phyloP scores from a whole-genome alignment of 2,329 filamentous ascomycete species.

The Fusarium sp. region DNA sequence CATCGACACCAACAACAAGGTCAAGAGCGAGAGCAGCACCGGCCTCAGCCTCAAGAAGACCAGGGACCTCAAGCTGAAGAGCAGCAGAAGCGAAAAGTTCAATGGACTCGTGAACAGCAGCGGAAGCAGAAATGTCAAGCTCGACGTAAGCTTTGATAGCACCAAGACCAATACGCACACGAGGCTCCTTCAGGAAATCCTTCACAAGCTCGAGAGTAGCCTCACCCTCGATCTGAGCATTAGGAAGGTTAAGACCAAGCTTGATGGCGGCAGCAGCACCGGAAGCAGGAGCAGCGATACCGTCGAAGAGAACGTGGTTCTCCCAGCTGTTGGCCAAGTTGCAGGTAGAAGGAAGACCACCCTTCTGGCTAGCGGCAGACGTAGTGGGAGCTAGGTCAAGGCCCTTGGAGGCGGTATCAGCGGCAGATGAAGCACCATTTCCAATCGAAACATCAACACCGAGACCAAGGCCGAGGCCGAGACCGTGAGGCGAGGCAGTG shows the following conservation, averaged over 20 bases:
- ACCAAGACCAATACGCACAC: constrained; percentile 57
- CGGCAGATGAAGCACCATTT: background rate
- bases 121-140: constrained; percentile 55
- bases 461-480: constrained; percentile 5
- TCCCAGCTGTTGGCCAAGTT: constrained; percentile 27
- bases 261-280: constrained; percentile 26
- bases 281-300: constrained; percentile 30
- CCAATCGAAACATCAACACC: background rate
- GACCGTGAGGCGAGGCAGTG: constrained; percentile 30
- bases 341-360: background rate
- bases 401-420: background rate
- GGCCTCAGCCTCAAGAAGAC: constrained; percentile 49
- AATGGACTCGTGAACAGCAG: constrained; percentile 59
- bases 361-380: background rate
- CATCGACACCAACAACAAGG: constrained; percentile 59
- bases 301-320: constrained; percentile 26
- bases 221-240: constrained; percentile 57
- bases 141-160: constrained; percentile 62
- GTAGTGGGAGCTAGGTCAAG: background rate
- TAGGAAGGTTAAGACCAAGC: constrained; percentile 38
- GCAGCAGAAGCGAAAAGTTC: constrained; percentile 57
- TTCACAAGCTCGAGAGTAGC: constrained; percentile 56
- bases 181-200: constrained; percentile 51
- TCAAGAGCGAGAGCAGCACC: constrained; percentile 61
- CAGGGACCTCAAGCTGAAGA: constrained; percentile 51